Evolutionary conservation across 345 rosid genomes (phyloP).

Genomic region (Corchorus capsularis): DNA sequence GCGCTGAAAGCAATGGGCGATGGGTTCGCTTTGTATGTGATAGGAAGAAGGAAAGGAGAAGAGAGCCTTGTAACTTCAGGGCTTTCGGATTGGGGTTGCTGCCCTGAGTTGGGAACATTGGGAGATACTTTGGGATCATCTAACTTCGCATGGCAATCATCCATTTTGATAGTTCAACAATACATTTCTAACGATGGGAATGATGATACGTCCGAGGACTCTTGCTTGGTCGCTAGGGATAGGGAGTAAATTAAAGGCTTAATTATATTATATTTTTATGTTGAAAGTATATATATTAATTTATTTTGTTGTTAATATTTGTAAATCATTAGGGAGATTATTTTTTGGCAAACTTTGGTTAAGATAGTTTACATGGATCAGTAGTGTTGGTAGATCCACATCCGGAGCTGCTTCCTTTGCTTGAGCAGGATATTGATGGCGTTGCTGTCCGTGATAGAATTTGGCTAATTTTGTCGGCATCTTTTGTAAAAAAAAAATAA

Average conservation of each 20-base stretch:
- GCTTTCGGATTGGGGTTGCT: constrained; percentile 48
- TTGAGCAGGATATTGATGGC: no score
- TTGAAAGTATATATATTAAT: not conserved
- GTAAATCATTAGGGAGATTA: no score
- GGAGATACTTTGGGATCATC: constrained; percentile 56
- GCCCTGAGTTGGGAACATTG: constrained; percentile 54
- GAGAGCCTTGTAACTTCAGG: constrained; percentile 38
- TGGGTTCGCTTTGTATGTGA: constrained; percentile 43
- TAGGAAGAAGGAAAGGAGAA: constrained; percentile 50
- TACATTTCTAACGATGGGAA: constrained; percentile 17
- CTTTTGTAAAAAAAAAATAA: no score
- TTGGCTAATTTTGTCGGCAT: no score
- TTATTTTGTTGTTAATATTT: no score
- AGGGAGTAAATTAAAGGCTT: not conserved
- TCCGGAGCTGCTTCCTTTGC: no score
- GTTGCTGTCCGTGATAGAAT: no score
- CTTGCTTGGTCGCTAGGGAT: not conserved
- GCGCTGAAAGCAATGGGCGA: constrained; percentile 38
- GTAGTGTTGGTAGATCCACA: no score
- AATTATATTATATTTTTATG: not conserved
- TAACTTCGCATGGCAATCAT: constrained; percentile 45
- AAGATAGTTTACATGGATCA: no score
- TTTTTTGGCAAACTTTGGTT: no score
- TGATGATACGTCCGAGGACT: not conserved
- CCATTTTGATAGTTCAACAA: constrained; percentile 66